Percentiles rank a stretch among this genome's conserved stretches.
phyloP scores from a whole-genome alignment of 2,329 filamentous ascomycete species.

The Didymella keratinophila region DNA sequence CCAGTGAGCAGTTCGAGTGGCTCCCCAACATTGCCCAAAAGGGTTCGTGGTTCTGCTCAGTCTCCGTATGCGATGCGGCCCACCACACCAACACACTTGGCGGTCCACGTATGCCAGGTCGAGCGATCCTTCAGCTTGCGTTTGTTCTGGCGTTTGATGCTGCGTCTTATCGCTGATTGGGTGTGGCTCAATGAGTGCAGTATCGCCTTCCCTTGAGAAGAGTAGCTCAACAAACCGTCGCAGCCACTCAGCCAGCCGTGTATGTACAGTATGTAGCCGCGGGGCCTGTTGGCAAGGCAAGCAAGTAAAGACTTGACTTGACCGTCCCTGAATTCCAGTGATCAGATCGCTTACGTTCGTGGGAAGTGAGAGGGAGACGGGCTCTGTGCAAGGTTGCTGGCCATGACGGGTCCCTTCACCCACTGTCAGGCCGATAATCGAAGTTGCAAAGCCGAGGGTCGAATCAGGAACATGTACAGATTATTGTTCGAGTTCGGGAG shows the following conservation, averaged over 20 bases:
- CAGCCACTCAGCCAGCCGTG: background rate
- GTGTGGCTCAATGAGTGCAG: background rate
- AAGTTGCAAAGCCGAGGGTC: background rate
- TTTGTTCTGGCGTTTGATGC: background rate
- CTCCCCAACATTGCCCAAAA: background rate
- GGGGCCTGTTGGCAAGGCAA: background rate
- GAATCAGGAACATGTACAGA: background rate
- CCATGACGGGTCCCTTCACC: background rate
- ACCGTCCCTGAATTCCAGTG: background rate
- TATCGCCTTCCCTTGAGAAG: background rate
- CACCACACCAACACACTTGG: background rate
- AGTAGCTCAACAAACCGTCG: background rate
- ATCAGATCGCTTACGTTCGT: background rate
- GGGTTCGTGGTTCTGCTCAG: background rate
- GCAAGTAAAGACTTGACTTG: background rate
- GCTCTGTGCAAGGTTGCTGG: background rate
- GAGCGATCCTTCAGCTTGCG: background rate
- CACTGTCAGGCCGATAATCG: background rate
- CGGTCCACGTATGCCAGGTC: background rate
- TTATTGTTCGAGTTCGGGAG: background rate
- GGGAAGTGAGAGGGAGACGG: background rate
- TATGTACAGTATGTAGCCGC: background rate
- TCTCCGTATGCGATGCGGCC: background rate
- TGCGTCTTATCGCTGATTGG: conserved; percentile 3
- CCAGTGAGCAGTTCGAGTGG: background rate